Evolutionary conservation across 345 rosid species (phyloP), one percentile per base, ranked within the genome.

Genomic region (Citrus glauca): DNA sequence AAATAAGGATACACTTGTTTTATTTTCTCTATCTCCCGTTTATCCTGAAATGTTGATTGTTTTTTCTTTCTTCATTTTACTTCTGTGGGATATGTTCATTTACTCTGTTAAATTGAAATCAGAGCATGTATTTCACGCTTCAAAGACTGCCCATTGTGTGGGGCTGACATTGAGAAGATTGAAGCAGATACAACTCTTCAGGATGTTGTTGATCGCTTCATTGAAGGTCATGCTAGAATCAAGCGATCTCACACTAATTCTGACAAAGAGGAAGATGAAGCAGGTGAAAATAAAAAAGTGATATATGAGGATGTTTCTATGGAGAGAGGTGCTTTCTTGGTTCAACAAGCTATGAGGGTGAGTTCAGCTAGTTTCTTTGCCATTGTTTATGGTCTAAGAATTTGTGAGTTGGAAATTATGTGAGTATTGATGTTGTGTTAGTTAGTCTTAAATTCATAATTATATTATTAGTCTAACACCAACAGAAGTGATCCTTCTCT

Each of bases 261-360:
- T 0, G 95, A 86, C 62, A 78, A 84, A 42, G 92, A 86, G 83
- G 91, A 80, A 70, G 90, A 80, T 71, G 90, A 72, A 5, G 79
- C n/a, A 2, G 83, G 81, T 22, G 88, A 86, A 48, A 87, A 86
- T 56, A 86, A 86, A 59, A 88, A 85, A 16, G 97, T 96, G 62
- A 87, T 90, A 63, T 96, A 96, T 69, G 99, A 87, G 75, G 99
- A 96, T 66, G 97, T 96, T 28, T 96, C 99, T 27, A 80, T 96
- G 87, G 99, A 96, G 84, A 88, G 99, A 84, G 98, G 98, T 71
- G 88, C 95, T 73, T 96, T 96, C 89, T 88, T 97, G 95, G 93
- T 94, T 78, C 98, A 94, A 82, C 98, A 97, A 84, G 94, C 98
- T 42, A 91, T 93, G 97, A 86, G 98, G 92, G 99, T 93, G 81